Conservation (phyloP, 139 green algal species). For the Closterium sp. region DNA sequence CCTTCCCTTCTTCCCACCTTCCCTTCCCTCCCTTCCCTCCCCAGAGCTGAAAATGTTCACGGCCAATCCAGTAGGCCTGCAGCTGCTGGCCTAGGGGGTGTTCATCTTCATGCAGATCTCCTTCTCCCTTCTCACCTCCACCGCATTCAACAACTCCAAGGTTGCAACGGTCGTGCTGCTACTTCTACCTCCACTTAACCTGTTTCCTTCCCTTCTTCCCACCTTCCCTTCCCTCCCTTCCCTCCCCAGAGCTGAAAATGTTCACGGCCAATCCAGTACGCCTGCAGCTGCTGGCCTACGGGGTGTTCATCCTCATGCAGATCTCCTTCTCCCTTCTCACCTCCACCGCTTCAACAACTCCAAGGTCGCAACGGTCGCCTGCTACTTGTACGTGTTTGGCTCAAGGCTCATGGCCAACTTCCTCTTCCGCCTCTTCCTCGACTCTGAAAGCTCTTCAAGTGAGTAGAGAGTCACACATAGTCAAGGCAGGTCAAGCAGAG, state of each 20-base stretch:
- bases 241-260: constrained; percentile 67
- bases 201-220: neutral
- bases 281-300: constrained; percentile 79
- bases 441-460: neutral
- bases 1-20: neutral
- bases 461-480: too few species aligned
- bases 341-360: constrained; percentile 25
- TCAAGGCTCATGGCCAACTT: constrained; percentile 39
- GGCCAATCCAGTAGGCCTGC: constrained; percentile 64
- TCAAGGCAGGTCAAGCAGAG: too few species aligned
- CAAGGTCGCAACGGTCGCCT: neutral
- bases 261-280: constrained; percentile 71
- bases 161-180: neutral
- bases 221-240: neutral
- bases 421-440: constrained; percentile 64
- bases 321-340: constrained; percentile 78
- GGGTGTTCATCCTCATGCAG: constrained; percentile 82
- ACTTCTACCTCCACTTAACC: too few species aligned
- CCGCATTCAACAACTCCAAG: constrained; percentile 27
- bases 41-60: constrained; percentile 78
- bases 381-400: constrained; percentile 48
- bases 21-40: neutral
- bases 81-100: constrained; percentile 83
- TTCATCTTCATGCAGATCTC: constrained; percentile 82
- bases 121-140: constrained; percentile 68